Evolutionary conservation across 352 stramenopile species (phyloP).

Genomic region (Phytophthora brassicae): DNA sequence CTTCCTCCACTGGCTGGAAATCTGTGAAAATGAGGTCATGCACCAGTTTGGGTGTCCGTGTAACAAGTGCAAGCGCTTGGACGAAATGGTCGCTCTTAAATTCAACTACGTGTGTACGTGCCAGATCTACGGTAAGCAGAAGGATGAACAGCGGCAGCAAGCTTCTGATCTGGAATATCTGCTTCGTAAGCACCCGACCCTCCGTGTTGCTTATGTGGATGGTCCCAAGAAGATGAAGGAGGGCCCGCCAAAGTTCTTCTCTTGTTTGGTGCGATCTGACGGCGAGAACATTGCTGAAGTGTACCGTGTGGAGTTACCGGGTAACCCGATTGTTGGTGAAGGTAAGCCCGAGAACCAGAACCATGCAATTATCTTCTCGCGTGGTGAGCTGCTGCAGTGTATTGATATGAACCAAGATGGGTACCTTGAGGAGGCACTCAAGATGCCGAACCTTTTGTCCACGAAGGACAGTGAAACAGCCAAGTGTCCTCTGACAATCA

Average conservation of each 20-base stretch:
- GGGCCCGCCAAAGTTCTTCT: conserved; percentile 82
- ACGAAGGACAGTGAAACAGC: conserved; percentile 70
- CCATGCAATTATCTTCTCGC: conserved; percentile 87
- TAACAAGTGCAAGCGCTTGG: conserved; percentile 84
- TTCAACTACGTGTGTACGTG: conserved; percentile 90
- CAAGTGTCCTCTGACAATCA: conserved; percentile 82
- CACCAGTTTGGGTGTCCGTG: conserved; percentile 74
- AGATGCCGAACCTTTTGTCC: conserved; percentile 87
- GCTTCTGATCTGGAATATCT: conserved; percentile 77
- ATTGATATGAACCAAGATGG: conserved; percentile 92
- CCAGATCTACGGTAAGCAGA: conserved; percentile 88
- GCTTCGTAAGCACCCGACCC: conserved; percentile 74
- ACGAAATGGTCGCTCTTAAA: conserved; percentile 86
- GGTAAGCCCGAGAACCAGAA: conserved; percentile 91
- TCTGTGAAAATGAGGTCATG: conserved; percentile 88
- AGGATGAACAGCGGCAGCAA: conserved; percentile 83
- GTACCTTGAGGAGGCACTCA: conserved; percentile 82
- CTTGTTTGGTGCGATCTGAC: conserved; percentile 71
- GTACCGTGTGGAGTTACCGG: conserved; percentile 81
- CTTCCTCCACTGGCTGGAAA: conserved; percentile 87
- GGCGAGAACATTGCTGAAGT: conserved; percentile 80
- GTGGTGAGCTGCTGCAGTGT: conserved; percentile 85
- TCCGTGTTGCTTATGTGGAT: conserved; percentile 84
- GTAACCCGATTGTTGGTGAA: conserved; percentile 86
- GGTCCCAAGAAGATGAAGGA: conserved; percentile 89